Evolutionary conservation across 768 basidiomycete species (phyloP).

Genomic region (Hydnum rufescens): DNA sequence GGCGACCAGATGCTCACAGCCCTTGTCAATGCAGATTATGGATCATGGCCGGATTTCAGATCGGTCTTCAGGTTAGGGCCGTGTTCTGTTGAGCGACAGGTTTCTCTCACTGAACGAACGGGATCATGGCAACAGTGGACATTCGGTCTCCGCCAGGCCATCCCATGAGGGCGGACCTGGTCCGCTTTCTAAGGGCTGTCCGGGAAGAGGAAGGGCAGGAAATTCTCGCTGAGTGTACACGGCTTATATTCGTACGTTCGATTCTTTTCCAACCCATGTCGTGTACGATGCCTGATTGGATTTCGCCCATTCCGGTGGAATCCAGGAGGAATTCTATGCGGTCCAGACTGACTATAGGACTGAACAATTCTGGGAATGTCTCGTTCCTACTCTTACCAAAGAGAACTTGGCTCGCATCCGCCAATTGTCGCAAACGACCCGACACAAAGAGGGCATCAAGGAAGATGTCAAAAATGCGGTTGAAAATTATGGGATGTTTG

Average conservation of each 20-base stretch:
- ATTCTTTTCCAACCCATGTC: not conserved
- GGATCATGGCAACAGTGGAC: conserved; percentile 1
- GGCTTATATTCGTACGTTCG: not conserved
- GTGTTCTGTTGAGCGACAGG: too few species aligned
- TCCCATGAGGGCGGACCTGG: not conserved
- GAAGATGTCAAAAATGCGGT: not conserved
- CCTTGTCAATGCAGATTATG: too few species aligned
- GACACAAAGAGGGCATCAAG: conserved; percentile 1
- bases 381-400: not conserved
- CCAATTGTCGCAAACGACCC: not conserved
- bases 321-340: not conserved
- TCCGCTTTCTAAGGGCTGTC: not conserved
- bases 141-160: conserved; percentile 1
- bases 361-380: not conserved
- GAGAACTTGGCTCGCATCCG: not conserved
- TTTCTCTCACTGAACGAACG: too few species aligned
- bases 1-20: too few species aligned
- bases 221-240: not conserved
- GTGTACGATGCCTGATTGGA: too few species aligned
- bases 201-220: not conserved
- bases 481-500: not conserved
- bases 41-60: too few species aligned
- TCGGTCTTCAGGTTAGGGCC: too few species aligned
- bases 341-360: not conserved
- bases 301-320: too few species aligned